Percentiles rank a stretch among this genome's conserved stretches.
These are phyloP conservation scores for Wallacemonas sp. DNA, from an alignment of 208 protist genomes.

Conservation along the genomic window DNA sequence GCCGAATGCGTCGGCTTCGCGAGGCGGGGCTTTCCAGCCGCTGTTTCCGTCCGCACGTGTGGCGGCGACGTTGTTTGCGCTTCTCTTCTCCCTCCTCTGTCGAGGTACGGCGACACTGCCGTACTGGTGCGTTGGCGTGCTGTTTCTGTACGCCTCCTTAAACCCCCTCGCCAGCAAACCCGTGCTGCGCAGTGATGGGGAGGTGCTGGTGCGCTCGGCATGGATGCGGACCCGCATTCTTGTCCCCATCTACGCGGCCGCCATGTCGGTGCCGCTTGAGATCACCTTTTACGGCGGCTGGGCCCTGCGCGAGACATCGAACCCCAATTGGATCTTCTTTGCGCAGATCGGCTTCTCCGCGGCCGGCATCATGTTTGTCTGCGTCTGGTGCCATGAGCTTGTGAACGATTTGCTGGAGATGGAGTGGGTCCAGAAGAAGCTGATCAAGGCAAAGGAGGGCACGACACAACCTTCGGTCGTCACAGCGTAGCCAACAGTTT, in stretches of 20 bases:
- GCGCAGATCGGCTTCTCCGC: conserved; percentile 48
- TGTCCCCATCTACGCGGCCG: conserved; percentile 48
- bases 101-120: conserved; percentile 48
- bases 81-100: conserved; percentile 47
- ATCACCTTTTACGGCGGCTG: conserved; percentile 71
- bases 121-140: conserved; percentile 42
- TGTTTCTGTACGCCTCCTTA: conserved; percentile 67
- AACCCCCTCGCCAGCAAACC: conserved; percentile 33
- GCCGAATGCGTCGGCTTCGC: not conserved
- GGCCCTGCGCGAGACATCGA: conserved; percentile 60
- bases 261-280: conserved; percentile 52
- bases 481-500: too few relatives aligned
- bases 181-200: conserved; percentile 21
- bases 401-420: conserved; percentile 39
- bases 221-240: conserved; percentile 45
- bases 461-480: too few relatives aligned
- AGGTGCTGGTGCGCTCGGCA: conserved; percentile 33
- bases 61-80: conserved; percentile 49
- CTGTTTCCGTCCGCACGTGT: conserved; percentile 43
- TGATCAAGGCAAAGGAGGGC: not conserved
- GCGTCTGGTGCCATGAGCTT: conserved; percentile 44
- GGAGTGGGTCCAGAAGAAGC: conserved; percentile 20
- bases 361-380: conserved; percentile 40
- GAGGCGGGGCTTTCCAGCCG: conserved; percentile 13
- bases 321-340: conserved; percentile 86